Percentiles rank a stretch among this genome's conserved stretches.
These are phyloP conservation scores for Rhododendron mucronatum DNA, from an alignment of 148 eudicot species.

Conservation along the genomic window DNA sequence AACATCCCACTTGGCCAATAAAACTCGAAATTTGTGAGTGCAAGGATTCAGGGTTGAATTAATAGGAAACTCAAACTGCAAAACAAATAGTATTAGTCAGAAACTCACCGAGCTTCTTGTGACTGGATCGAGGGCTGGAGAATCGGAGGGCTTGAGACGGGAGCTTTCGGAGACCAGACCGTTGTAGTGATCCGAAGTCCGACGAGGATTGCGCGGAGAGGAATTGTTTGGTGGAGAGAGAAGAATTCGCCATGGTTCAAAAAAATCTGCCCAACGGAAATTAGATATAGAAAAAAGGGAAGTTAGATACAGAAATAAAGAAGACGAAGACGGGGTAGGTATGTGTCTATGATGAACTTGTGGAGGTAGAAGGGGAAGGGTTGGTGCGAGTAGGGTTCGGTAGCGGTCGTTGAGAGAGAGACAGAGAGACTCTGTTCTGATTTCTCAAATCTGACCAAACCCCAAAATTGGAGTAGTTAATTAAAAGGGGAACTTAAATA, in stretches of 20 bases:
- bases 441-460: neutral
- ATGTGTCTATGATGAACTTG: neutral
- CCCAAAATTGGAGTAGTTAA: neutral
- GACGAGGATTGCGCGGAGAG: constrained; percentile 31
- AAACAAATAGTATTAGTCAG: neutral
- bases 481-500: too few relatives aligned
- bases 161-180: constrained; percentile 35
- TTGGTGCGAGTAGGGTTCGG: neutral
- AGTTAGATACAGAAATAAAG: neutral
- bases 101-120: constrained; percentile 47
- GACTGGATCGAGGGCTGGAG: constrained; percentile 32
- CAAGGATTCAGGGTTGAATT: neutral
- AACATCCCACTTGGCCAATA: neutral
- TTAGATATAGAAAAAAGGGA: neutral
- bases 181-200: constrained; percentile 40
- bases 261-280: neutral
- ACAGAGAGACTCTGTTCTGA: neutral
- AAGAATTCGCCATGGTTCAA: constrained; percentile 44
- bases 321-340: neutral
- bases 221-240: constrained; percentile 58
- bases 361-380: neutral
- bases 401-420: neutral
- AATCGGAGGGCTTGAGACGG: constrained; percentile 32
- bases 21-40: neutral
- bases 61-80: neutral